Evolutionary conservation across 1,139 yeast species (phyloP).

Genomic region (Magnusiomyces clavatus): DNA sequence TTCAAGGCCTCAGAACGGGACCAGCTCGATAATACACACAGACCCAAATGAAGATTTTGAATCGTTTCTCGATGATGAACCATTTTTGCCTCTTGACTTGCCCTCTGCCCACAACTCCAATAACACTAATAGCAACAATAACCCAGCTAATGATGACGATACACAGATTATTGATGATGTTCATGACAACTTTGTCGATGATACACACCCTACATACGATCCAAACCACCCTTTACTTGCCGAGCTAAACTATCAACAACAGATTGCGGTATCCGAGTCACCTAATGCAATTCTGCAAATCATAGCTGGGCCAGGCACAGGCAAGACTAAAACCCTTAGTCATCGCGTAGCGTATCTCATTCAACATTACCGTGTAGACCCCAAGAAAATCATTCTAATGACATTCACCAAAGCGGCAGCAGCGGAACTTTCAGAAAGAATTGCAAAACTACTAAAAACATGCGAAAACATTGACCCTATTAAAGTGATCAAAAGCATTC

Average conservation of each 20-base stretch:
- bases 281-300: slow-evolving; percentile 54
- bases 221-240: neutral
- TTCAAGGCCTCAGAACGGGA: too few relatives aligned
- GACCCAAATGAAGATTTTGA: too few relatives aligned
- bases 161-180: too few relatives aligned
- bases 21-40: too few relatives aligned
- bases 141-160: too few relatives aligned
- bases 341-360: slow-evolving; percentile 69
- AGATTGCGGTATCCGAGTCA: slow-evolving; percentile 52
- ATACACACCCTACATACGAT: neutral
- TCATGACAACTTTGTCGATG: too few relatives aligned
- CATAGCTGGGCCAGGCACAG: slow-evolving; percentile 87
- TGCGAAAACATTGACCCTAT: neutral
- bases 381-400: slow-evolving; percentile 65
- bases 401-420: slow-evolving; percentile 93
- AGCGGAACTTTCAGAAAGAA: slow-evolving; percentile 44
- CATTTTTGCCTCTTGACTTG: too few relatives aligned
- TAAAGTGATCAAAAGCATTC: too few relatives aligned
- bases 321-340: slow-evolving; percentile 72
- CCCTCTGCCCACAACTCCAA: too few relatives aligned
- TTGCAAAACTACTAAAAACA: too few relatives aligned
- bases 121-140: too few relatives aligned
- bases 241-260: slow-evolving; percentile 51
- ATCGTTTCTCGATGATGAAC: too few relatives aligned
- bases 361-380: slow-evolving; percentile 39